These are phyloP conservation scores for Diaporthe citri DNA, from an alignment of 2,329 filamentous ascomycete species.

Conservation along the genomic window DNA sequence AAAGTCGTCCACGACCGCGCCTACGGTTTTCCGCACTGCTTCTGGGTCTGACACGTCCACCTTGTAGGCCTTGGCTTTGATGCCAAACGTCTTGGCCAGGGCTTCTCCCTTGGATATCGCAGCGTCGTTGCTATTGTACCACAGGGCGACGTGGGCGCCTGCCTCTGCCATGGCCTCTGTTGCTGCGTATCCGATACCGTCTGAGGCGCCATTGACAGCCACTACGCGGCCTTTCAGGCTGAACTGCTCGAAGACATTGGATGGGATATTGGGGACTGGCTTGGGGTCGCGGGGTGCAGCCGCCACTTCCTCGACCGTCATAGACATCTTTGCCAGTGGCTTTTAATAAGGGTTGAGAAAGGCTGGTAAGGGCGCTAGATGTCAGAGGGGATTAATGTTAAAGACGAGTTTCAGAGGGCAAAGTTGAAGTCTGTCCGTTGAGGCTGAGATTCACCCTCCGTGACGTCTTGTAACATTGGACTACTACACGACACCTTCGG, in stretches of 20 bases:
- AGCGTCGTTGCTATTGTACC: constrained; percentile 50
- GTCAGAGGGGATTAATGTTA: not conserved
- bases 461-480: not conserved
- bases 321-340: constrained; percentile 51
- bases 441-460: not conserved
- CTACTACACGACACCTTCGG: not conserved
- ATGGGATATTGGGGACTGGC: constrained; percentile 53
- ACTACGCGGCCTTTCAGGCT: constrained; percentile 56
- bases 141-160: constrained; percentile 55
- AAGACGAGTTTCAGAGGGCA: too few relatives aligned
- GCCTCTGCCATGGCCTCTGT: constrained; percentile 61
- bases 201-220: constrained; percentile 59
- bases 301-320: constrained; percentile 50
- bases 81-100: constrained; percentile 54
- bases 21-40: constrained; percentile 51
- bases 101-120: constrained; percentile 50
- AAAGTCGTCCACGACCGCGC: constrained; percentile 53
- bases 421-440: not conserved
- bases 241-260: constrained; percentile 60
- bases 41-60: constrained; percentile 59
- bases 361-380: too few relatives aligned
- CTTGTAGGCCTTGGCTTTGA: constrained; percentile 57
- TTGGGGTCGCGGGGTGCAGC: constrained; percentile 51
- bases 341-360: not conserved
- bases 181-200: constrained; percentile 59